Base-by-base conservation (phyloP, 495 filamentous ascomycete species). In the Aspergillus haitiensis region DNA sequence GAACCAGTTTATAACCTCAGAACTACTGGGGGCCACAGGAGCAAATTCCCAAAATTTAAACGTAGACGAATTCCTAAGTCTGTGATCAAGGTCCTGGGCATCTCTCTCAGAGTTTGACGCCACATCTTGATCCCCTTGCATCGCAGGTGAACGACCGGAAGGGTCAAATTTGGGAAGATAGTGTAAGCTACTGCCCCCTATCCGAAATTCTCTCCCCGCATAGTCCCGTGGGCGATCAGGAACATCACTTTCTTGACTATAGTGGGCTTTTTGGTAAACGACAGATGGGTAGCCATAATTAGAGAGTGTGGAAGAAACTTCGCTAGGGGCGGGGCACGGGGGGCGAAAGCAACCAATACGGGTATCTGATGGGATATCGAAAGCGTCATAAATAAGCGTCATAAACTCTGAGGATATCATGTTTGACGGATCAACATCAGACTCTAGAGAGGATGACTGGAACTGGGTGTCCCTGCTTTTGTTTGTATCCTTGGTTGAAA, bases 251-350 rank as follows among this genome's bases (percentile, higher is more conserved):
- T 93, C 89, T n/a, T 91, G 78, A 60, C 91, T 89, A 66, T 97
- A 98, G 64, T 87, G 92, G 13, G 93, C 86, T 66, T 92, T 88
- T 68, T 91, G 90, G 62, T 97, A 95, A 48, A 97, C 81, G 21
- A 89, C 78, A 45, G 78, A 73, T 61, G 81, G 80, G 10, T 76
- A 70, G 15, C 68, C 74, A 56, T 71, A 63, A n/a, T 67, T 56
- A 60, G 66, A 46, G 11, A 78, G 58, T 3, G 70, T 75, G 33
- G 67, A 64, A 6, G 45, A 52, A 10, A 75, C 65, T 11, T 77
- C 71, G 0, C 40, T 64, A n/a, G 67, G 48, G 3, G 56, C 58
- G 8, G 75, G 77, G 37, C 71, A 66, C 1, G 68, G 36, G 18
- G 51, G 56, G 37, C 59, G 68, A 45, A 72, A 70, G 51, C 68